phyloP scores from a whole-genome alignment of 2,329 filamentous ascomycete species.

The Pestalotiopsis sp. region DNA sequence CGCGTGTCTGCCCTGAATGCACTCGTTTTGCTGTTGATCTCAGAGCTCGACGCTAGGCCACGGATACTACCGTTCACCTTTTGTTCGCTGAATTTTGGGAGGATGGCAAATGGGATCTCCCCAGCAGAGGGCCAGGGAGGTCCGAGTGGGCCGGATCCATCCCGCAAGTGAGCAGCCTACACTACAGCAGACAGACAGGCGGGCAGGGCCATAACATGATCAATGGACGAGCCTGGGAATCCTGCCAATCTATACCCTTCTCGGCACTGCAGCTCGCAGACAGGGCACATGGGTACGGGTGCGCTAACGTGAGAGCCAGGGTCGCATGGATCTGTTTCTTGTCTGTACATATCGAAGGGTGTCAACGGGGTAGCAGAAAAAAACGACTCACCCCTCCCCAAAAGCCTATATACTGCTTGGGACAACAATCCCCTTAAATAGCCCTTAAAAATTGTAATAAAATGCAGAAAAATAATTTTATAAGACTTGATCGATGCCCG shows the following conservation, averaged over 20 bases:
- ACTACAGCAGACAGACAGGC: no score
- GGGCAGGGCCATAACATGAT: background rate
- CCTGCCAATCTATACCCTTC: conserved; percentile 7
- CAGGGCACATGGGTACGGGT: background rate
- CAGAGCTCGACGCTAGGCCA: background rate
- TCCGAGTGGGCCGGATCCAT: conserved; percentile 8
- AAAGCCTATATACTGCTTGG: no score
- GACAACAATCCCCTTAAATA: no score
- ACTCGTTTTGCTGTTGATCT: background rate
- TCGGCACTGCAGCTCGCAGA: background rate
- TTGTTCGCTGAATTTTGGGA: background rate
- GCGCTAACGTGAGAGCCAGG: conserved; percentile 7
- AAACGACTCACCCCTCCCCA: no score
- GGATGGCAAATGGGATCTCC: background rate
- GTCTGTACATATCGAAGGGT: background rate
- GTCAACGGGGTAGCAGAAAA: no score
- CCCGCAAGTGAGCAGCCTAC: conserved; percentile 4
- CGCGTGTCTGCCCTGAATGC: background rate
- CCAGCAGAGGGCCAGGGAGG: background rate
- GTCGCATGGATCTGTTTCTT: background rate
- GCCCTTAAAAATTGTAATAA: no score
- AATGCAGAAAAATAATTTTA: no score
- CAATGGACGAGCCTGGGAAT: background rate
- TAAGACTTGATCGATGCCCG: no score
- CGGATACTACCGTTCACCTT: background rate